These are phyloP conservation scores for Dothistroma pini DNA, from an alignment of 2,329 filamentous ascomycete species.

Conservation along the genomic window DNA sequence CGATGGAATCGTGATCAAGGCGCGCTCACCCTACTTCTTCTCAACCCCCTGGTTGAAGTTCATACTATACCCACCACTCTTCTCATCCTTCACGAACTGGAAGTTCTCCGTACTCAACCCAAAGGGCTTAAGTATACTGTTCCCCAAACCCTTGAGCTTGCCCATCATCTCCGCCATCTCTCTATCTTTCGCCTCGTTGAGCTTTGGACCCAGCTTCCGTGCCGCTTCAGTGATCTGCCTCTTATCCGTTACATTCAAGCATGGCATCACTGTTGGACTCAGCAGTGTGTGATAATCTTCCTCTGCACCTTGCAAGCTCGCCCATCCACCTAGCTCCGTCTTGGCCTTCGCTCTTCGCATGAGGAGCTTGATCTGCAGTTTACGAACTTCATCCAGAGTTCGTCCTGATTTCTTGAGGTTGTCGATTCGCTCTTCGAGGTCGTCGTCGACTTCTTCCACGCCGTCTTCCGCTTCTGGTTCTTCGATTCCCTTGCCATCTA, in stretches of 20 bases:
- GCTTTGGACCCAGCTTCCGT: slow-evolving; percentile 59
- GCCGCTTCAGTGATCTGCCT: slow-evolving; percentile 66
- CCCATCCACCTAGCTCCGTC: slow-evolving; percentile 71
- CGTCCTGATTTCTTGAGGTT: slow-evolving; percentile 42
- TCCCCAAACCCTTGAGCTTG: slow-evolving; percentile 87
- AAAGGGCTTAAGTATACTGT: slow-evolving; percentile 88
- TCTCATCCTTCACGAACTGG: slow-evolving; percentile 86
- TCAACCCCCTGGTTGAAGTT: slow-evolving; percentile 62
- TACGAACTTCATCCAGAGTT: slow-evolving; percentile 60
- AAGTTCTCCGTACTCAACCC: slow-evolving; percentile 93
- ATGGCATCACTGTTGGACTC: slow-evolving; percentile 47
- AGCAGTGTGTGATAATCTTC: slow-evolving; percentile 71
- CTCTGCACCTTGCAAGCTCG: slow-evolving; percentile 71
- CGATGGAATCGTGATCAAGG: not conserved
- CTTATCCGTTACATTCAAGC: slow-evolving; percentile 62
- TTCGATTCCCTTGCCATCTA: slow-evolving; percentile 19
- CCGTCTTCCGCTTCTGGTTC: slow-evolving; percentile 35
- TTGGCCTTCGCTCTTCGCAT: slow-evolving; percentile 73
- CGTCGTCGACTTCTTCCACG: slow-evolving; percentile 51
- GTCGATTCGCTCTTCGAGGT: slow-evolving; percentile 41
- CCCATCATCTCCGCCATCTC: slow-evolving; percentile 98
- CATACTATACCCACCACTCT: slow-evolving; percentile 89
- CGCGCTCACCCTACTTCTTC: slow-evolving; percentile 14
- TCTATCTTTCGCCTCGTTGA: slow-evolving; percentile 74
- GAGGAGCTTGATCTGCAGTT: slow-evolving; percentile 78